Conservation (phyloP, 2,329 filamentous ascomycete genomes). For the Cladosporium phlei region DNA sequence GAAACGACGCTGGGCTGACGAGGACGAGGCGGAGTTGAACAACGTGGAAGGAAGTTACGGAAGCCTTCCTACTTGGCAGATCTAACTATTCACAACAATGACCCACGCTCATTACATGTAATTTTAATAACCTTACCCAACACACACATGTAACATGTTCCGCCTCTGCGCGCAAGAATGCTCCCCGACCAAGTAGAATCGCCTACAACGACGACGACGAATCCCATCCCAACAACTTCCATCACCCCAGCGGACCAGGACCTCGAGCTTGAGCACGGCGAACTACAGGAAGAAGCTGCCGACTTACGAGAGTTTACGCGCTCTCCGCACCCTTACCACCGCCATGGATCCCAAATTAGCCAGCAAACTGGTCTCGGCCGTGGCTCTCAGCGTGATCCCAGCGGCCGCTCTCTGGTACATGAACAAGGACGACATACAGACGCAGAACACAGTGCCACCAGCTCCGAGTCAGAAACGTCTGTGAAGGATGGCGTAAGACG, state of each 20-base stretch:
- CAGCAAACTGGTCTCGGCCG: constrained; percentile 16
- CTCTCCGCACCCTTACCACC: constrained; percentile 28
- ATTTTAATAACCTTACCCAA: too few relatives aligned
- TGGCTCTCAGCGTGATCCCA: constrained; percentile 16
- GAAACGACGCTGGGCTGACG: too few relatives aligned
- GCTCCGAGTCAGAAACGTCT: not conserved
- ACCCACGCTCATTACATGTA: too few relatives aligned
- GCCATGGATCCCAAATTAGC: constrained; percentile 22
- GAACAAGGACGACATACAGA: constrained; percentile 18
- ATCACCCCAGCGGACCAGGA: not conserved
- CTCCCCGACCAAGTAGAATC: constrained; percentile 6
- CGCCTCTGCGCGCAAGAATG: constrained; percentile 9
- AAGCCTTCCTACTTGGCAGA: too few relatives aligned
- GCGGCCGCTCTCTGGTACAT: constrained; percentile 16
- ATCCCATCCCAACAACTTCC: not conserved
- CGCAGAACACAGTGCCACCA: not conserved
- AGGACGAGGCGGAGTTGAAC: too few relatives aligned
- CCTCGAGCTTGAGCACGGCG: not conserved
- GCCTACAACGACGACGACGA: constrained; percentile 1
- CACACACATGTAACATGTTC: constrained; percentile 4
- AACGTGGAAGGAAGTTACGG: too few relatives aligned
- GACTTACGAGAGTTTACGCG: constrained; percentile 18
- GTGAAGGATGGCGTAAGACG: not conserved
- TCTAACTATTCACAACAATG: too few relatives aligned
- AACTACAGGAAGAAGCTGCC: constrained; percentile 16